phyloP scores from a whole-genome alignment of 495 filamentous ascomycete species.

The Chaetomium cochliodes region DNA sequence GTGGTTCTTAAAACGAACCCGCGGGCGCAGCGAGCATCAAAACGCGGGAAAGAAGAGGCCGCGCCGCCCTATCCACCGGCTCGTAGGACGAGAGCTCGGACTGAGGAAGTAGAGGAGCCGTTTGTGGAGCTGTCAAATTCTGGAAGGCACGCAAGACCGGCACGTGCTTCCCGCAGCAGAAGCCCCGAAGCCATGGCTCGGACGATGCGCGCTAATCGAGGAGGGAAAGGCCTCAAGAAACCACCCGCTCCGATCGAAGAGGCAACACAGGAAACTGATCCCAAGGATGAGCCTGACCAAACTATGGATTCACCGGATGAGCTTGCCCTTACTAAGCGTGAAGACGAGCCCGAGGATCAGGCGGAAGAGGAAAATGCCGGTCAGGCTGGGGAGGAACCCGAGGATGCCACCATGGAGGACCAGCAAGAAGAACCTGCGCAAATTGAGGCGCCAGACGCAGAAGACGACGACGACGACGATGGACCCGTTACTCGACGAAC shows the following conservation, averaged over 20 bases:
- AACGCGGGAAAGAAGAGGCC: constrained; percentile 27
- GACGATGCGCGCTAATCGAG: constrained; percentile 52
- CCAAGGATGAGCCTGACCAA: constrained; percentile 31
- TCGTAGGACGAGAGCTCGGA: constrained; percentile 47
- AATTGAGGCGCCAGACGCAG: constrained; percentile 40
- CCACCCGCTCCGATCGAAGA: constrained; percentile 59
- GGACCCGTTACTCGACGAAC: constrained; percentile 55
- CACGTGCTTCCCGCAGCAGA: constrained; percentile 50
- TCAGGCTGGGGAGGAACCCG: constrained; percentile 14
- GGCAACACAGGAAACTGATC: constrained; percentile 52
- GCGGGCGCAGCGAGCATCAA: constrained; percentile 21
- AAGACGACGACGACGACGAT: constrained; percentile 64
- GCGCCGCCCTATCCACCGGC: constrained; percentile 31
- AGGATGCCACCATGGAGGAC: constrained; percentile 24
- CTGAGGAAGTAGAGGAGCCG: constrained; percentile 46
- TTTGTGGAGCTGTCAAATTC: constrained; percentile 65
- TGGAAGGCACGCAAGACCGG: constrained; percentile 66
- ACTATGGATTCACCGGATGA: constrained; percentile 36
- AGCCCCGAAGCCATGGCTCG: constrained; percentile 61
- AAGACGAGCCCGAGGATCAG: constrained; percentile 16
- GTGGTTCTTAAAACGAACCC: constrained; percentile 34
- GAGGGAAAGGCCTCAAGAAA: constrained; percentile 63
- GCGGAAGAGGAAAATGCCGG: constrained; percentile 11
- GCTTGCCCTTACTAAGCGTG: constrained; percentile 32
- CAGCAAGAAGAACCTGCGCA: constrained; percentile 32